These are phyloP conservation scores for Circinella umbellata DNA, from an alignment of 371 early-diverging fungal genomes.

Conservation along the genomic window DNA sequence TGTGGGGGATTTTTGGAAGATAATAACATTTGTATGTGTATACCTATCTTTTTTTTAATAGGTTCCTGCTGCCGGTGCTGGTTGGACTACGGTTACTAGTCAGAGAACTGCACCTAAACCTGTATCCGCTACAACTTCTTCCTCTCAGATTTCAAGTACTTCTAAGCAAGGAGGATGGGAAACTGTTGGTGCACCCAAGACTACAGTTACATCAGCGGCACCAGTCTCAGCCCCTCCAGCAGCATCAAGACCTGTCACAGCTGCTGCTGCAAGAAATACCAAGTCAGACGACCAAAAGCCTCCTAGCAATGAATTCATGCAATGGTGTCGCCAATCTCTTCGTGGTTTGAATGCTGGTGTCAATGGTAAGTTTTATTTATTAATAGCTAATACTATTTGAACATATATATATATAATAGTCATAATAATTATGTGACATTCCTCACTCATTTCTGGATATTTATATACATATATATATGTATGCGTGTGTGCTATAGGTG, in stretches of 20 bases:
- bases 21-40: too few relatives aligned
- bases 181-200: conserved; percentile 28
- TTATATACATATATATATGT: too few relatives aligned
- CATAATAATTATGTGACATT: background rate
- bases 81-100: conserved; percentile 56
- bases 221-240: conserved; percentile 11
- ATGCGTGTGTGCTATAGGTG: conserved; percentile 27
- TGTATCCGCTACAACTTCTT: conserved; percentile 21
- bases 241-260: conserved; percentile 23
- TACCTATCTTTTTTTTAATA: background rate
- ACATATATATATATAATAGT: background rate
- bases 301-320: conserved; percentile 77
- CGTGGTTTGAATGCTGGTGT: conserved; percentile 69
- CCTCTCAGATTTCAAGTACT: conserved; percentile 6
- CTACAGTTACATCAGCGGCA: conserved; percentile 21
- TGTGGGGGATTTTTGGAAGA: too few relatives aligned
- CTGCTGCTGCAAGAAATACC: conserved; percentile 20
- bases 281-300: conserved; percentile 39
- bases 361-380: conserved; percentile 43
- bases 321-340: conserved; percentile 76
- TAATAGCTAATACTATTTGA: background rate
- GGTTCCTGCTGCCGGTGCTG: conserved; percentile 16
- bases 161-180: conserved; percentile 35
- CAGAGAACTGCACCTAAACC: conserved; percentile 38
- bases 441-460: too few relatives aligned